Evolutionary conservation across 208 protist species (phyloP), one percentile per base, ranked within the genome.

Genomic region (Herpetomonas samuelpessoai): DNA sequence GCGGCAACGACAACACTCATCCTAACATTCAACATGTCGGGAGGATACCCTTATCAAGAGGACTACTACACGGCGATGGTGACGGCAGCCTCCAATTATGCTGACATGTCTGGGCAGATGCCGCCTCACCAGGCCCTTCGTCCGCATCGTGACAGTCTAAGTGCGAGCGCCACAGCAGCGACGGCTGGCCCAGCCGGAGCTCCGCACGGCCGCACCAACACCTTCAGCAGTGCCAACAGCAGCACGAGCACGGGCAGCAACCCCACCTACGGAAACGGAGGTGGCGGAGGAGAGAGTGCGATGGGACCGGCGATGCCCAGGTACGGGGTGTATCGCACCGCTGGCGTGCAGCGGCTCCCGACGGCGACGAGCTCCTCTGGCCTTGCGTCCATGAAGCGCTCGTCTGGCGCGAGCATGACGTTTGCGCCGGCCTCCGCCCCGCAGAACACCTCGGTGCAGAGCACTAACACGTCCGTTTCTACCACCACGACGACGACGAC

Each of bases 21-120:
- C 31, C 50, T 38, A 16, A 35, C 50, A 18, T 7, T 18, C 12
- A 10, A 14, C 54, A 4, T 47, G 22, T 59, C 39, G 12, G 14
- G 12, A 21, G 21, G 7, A n/a, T 27, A 27, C 24, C 46, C 46
- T 6, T 51, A 27, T n/a, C n/a, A 27, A 7, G 46, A 65, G 12
- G 58, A 87, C 28, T 81, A 74, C 66, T 85, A 83, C 60, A 74
- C 70, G 35, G 67, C 76, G 28, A 76, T 85, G 81, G 71, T 83
- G 56, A 76, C 75, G 64, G 38, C 68, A 28, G 62, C 74, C 16
- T 83, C 71, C 7, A 82, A 74, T 52, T 77, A 75, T 57, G 50
- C 64, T 28, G 57, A 71, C 31, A 39, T 60, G 45, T 31, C 45
- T 3, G 47, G 19, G 9, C 35, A 41, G 35, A 2, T n/a, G n/a